Evolutionary conservation across 345 rosid genomes (phyloP).

Genomic region (Eucalyptus paniculata): DNA sequence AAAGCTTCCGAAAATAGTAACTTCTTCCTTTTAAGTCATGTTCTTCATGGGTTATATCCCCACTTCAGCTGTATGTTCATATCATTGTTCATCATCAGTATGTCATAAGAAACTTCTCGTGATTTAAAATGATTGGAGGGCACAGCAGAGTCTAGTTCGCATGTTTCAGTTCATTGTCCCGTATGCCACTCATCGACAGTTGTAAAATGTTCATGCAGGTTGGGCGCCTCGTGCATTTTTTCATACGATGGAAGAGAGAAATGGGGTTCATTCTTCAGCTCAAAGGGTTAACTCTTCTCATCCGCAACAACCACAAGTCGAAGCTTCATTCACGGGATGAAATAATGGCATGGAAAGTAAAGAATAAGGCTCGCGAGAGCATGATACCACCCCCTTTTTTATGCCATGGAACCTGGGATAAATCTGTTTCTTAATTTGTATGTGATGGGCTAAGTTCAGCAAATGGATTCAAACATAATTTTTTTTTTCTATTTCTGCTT

Average conservation of each 20-base stretch:
- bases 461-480: no score
- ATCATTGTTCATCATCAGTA: no score
- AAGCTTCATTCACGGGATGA: background rate
- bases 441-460: no score
- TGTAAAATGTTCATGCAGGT: conserved; percentile 1
- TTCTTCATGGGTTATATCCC: no score
- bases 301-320: background rate
- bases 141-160: background rate
- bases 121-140: no score
- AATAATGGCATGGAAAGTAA: background rate
- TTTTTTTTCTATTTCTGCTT: no score
- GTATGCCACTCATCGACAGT: background rate
- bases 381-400: background rate
- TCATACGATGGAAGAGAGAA: conserved; percentile 20
- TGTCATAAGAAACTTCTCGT: no score
- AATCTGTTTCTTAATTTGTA: background rate
- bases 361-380: background rate
- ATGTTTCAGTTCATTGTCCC: background rate
- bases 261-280: background rate
- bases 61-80: no score
- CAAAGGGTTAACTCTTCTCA: background rate
- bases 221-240: conserved; percentile 47
- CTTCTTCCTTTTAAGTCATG: no score
- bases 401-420: background rate
- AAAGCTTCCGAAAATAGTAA: no score